phyloP scores from a whole-genome alignment of 2,329 filamentous ascomycete genomes.

The Fusarium austroafricanum region DNA sequence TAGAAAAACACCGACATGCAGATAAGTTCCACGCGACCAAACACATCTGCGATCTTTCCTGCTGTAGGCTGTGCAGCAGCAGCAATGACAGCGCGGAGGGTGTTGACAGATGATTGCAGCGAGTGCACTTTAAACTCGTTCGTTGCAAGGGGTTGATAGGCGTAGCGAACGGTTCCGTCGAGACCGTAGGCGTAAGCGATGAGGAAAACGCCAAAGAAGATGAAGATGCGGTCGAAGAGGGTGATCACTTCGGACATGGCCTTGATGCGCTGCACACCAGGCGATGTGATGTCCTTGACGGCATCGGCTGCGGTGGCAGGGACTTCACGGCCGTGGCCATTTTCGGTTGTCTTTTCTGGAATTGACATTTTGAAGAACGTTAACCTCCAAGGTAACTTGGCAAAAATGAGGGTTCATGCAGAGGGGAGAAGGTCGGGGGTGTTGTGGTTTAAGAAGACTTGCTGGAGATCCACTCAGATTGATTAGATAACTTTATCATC shows the following conservation, averaged over 20 bases:
- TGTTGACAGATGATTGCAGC: conserved; percentile 67
- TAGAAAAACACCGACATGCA: conserved; percentile 71
- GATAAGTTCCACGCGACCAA: conserved; percentile 70
- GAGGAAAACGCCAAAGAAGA: conserved; percentile 72
- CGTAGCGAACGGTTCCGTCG: conserved; percentile 66
- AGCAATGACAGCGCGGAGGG: conserved; percentile 69
- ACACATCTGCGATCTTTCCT: conserved; percentile 72
- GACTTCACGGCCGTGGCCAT: conserved; percentile 14
- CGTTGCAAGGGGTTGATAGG: conserved; percentile 68
- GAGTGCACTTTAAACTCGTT: conserved; percentile 64
- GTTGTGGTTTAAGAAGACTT: not conserved
- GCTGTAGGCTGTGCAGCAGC: conserved; percentile 69
- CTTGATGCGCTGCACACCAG: conserved; percentile 71
- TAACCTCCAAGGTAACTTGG: not conserved
- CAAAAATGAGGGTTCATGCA: too few species aligned
- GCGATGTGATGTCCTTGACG: conserved; percentile 52
- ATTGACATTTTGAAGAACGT: conserved; percentile 12
- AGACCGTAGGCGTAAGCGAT: conserved; percentile 73
- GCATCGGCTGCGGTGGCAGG: conserved; percentile 39
- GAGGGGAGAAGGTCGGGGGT: not conserved
- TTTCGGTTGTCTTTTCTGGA: conserved; percentile 12
- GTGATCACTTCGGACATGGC: conserved; percentile 66
- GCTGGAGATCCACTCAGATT: conserved; percentile 21
- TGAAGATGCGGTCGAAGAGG: conserved; percentile 61
- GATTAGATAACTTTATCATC: conserved; percentile 35